phyloP scores from a whole-genome alignment of 2,329 filamentous ascomycete genomes.

The Berkeleyomyces basicola region DNA sequence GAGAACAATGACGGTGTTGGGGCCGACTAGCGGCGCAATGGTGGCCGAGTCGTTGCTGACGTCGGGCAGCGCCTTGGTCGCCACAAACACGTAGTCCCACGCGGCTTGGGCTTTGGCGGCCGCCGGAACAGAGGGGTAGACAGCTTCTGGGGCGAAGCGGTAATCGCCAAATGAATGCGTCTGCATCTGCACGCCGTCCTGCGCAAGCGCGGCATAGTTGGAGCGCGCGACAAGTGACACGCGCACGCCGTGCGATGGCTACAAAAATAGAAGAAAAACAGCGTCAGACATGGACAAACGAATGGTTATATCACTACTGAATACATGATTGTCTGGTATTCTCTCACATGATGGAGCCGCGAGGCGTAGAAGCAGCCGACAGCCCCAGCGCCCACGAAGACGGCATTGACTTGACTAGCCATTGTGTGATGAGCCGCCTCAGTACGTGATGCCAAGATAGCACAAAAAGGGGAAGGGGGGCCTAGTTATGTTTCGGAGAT shows the following conservation, averaged over 20 bases:
- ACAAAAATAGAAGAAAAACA: constrained; percentile 11
- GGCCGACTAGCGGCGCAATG: constrained; percentile 41
- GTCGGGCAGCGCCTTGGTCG: constrained; percentile 54
- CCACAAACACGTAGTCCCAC: constrained; percentile 49
- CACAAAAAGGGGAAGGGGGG: too few relatives aligned
- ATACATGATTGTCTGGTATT: neutral
- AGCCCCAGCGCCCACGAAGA: constrained; percentile 54
- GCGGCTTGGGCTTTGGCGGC: constrained; percentile 24
- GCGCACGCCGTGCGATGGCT: constrained; percentile 34
- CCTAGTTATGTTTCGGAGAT: too few relatives aligned
- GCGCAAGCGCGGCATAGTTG: constrained; percentile 49
- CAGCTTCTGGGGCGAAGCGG: constrained; percentile 41
- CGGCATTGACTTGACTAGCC: constrained; percentile 34
- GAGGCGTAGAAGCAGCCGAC: constrained; percentile 60
- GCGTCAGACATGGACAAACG: neutral
- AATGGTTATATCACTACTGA: neutral
- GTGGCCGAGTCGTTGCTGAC: constrained; percentile 42
- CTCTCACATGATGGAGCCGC: constrained; percentile 40
- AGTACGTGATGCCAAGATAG: too few relatives aligned
- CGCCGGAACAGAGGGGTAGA: constrained; percentile 44
- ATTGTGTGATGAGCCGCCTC: neutral
- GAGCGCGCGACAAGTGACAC: constrained; percentile 59
- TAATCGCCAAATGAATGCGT: constrained; percentile 54
- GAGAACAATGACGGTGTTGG: constrained; percentile 42
- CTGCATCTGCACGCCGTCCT: constrained; percentile 44